Conservation (phyloP, 2,329 filamentous ascomycete species). For the Cordyceps cateniannulata region DNA sequence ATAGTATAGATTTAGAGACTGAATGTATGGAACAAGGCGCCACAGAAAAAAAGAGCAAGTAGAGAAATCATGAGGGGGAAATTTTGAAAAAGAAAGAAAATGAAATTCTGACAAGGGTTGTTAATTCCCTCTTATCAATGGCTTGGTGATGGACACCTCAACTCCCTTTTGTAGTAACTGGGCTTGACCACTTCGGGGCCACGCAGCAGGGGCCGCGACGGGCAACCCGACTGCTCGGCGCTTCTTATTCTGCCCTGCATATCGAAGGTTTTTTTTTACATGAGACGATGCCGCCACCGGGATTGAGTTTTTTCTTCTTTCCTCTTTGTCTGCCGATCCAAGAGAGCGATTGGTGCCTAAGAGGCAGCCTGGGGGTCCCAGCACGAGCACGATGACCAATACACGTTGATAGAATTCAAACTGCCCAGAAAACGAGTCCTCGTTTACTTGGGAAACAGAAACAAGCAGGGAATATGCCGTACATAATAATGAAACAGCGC, state of each 20-base stretch:
- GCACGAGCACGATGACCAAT: background rate
- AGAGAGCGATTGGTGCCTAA: background rate
- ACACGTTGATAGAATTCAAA: background rate
- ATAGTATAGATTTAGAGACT: background rate
- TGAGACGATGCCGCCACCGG: background rate
- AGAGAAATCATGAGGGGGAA: background rate
- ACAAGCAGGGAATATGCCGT: background rate
- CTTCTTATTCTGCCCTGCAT: constrained; percentile 3
- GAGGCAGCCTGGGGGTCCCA: background rate
- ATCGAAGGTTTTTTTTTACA: background rate
- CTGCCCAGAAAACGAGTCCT: background rate
- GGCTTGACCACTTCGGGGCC: background rate
- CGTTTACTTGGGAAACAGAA: background rate
- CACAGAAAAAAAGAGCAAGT: background rate
- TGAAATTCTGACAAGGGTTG: background rate
- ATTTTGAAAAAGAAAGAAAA: background rate
- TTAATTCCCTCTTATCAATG: background rate
- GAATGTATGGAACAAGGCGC: background rate
- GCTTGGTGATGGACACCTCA: background rate
- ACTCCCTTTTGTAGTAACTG: background rate
- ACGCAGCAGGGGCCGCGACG: background rate
- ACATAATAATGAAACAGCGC: background rate
- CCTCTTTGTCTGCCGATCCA: background rate
- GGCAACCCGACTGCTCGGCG: constrained; percentile 1
- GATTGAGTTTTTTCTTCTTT: background rate